A percentile compares a stretch with the other conserved stretches of the same genome.
Evolutionary conservation across 2,329 filamentous ascomycete genomes (phyloP).

Genomic region (Penicillium paneum): DNA sequence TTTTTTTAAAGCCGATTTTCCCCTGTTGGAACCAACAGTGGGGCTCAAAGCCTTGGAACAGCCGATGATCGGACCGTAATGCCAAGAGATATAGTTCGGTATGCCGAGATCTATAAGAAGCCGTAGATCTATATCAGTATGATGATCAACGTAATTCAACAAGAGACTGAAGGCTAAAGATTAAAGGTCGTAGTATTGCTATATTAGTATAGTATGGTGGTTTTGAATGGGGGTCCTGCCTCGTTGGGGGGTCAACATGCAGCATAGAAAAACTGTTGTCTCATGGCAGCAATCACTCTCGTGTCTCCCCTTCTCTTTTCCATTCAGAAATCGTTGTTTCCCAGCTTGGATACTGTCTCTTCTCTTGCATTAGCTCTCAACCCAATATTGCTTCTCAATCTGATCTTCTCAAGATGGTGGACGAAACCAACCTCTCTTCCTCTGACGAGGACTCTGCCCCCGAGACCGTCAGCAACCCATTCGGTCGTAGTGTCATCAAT

Average conservation of each 20-base stretch:
- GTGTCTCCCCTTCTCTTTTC: not conserved
- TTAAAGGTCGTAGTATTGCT: not conserved
- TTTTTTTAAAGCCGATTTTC: slow-evolving; percentile 11
- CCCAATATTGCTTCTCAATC: not conserved
- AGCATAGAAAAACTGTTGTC: not conserved
- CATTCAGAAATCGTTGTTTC: not conserved
- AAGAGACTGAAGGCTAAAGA: no score
- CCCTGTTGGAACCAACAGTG: slow-evolving; percentile 17
- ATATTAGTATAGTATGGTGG: not conserved
- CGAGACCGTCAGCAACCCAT: not conserved
- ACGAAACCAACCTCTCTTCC: not conserved
- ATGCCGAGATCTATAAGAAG: slow-evolving; percentile 5
- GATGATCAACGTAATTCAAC: not conserved
- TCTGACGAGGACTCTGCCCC: not conserved
- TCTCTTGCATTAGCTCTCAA: not conserved
- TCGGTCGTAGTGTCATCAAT: not conserved
- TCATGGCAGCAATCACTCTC: not conserved
- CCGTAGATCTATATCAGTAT: not conserved
- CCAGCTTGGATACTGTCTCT: not conserved
- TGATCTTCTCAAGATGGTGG: not conserved
- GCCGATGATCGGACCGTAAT: slow-evolving; percentile 24
- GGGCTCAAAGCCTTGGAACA: slow-evolving; percentile 9
- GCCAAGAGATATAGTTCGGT: slow-evolving; percentile 11
- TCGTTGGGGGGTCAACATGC: not conserved
- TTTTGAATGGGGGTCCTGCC: not conserved